Evolutionary conservation across 257 asterid species (phyloP), one percentile per base, ranked within the genome.

Genomic region (Marsdenia floribunda): DNA sequence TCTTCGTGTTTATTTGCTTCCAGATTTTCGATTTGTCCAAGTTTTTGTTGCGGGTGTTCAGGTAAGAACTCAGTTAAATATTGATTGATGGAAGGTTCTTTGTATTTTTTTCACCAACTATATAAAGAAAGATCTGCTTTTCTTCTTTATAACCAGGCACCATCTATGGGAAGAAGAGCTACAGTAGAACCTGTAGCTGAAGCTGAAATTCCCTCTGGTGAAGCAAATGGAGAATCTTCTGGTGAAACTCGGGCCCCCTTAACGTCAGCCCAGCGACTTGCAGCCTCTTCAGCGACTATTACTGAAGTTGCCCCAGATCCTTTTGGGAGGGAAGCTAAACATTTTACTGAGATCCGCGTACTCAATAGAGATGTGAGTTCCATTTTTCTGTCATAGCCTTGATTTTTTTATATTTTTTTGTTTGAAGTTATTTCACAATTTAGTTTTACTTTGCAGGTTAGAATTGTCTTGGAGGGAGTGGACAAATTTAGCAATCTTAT

Each of bases 291-390:
- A 40, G 86, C 83, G 66, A 71, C 93, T 58, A 73, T 78, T 70
- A 82, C 77, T 77, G 99, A 92, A 81, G 96, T 83, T 81, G 83
- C 91, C 26, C 89, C 94, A 55, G 99, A 95, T 79, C 91, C 96
- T 50, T 95, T 80, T 77, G 99, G 96, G 55, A 95, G 85, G 82
- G 99, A 95, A 83, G 98, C 99, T 73, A 95, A 92, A 80, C 99
- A 92, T 84, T 95, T 90, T 82, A 90, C 99, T 0, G 99, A 95
- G 85, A 82, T 84, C 44, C 99, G 98, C 58, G 97, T 95, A 18
- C 82, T 92, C 79, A 90, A 91, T 80, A 89, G 98, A 92, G 96
- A 95, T 76, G 99, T 95, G 79, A 81, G 98, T 76, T 52, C 16
- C 64, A 38, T 64, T 73, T 53, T 49, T 37, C 46, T 53, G 52